Evolutionary conservation across 345 rosid species (phyloP).

Genomic region (Citrus sinensis): DVS_A1.0 CM039165.1:37903501-37904000

Average conservation of each 20-base stretch:
- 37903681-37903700: not conserved
- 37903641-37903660: not conserved
- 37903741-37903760: not conserved
- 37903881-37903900: not conserved
- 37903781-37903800: not conserved
- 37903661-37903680: not conserved
- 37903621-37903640: not conserved
- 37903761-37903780: not conserved
- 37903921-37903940: not conserved
- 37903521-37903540: too few relatives aligned
- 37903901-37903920: not conserved
- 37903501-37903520: not conserved
- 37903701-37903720: too few relatives aligned
- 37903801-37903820: not conserved
- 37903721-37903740: too few relatives aligned
- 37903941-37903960: not conserved
- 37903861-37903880: not conserved
- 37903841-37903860: not conserved
- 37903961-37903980: not conserved
- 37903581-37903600: too few relatives aligned
- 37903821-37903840: not conserved
- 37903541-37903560: not conserved
- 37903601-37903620: not conserved
- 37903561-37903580: not conserved
- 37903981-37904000: not conserved